Base-by-base conservation (phyloP, 2,329 filamentous ascomycete genomes). In the Aspergillus sp. region DNA sequence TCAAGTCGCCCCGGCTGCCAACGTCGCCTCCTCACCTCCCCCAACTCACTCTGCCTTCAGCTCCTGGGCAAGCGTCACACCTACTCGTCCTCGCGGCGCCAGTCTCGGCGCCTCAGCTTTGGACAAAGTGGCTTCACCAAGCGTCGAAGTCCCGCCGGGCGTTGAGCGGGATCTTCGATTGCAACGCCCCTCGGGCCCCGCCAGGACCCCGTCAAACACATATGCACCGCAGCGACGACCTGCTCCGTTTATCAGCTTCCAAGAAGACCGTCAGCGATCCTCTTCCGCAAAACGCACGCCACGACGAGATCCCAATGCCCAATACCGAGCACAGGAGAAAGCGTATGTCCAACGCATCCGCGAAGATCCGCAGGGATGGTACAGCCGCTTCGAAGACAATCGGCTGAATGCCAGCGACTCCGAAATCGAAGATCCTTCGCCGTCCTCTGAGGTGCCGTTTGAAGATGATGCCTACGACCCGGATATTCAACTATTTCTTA, bases 291-390 rank as follows among this genome's bases (percentile, higher is more conserved):
- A 84, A 64, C 80, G 87, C 65, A 72, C 74, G 45, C 76, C 82
- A 43, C 80, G 85, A 62, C 77, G 84, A 65, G 90, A 91, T 70
- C 89, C 89, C 9, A 89, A 89, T 70, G 88, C 88, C 56, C 87
- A 90, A 68, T 92, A 91, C 74, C 83, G 91, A 63, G 91, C 91
- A 52, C 92, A 98, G 78, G 94, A 98, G 77, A 92, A 93, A 74
- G 94, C 94, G 60, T 99, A 99, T 74, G 90, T 98, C 38, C 92
- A 97, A 77, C 89, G 94, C 69, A 86, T 98, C 72, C 89, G 93
- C 61, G 92, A 96, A 74, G 91, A 95, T 68, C 86, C 88, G 48
- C 85, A 85, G 64, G 89, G 91, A 67, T 95, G 93, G 80, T 91
- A 93, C 69, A 79, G 80, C 65, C 77, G 82, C 65, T 73, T 76